Evolutionary conservation across 352 stramenopile genomes (phyloP).

Genomic region (Phytophthora agathidicida): DNA sequence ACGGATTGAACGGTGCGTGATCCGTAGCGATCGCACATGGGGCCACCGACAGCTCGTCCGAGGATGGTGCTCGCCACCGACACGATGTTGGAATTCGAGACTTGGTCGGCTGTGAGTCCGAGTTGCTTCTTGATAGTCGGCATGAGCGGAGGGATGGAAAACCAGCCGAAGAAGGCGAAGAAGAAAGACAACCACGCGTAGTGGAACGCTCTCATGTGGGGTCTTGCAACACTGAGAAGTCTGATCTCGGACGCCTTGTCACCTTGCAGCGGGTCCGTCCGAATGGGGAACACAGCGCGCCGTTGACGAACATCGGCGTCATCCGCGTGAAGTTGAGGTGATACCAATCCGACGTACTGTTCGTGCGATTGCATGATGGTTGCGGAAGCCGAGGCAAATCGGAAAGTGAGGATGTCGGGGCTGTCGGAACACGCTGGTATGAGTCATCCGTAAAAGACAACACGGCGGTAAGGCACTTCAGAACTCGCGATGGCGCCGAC

Average conservation of each 20-base stretch:
- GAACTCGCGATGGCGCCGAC: too few species aligned
- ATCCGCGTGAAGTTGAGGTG: slow-evolving; percentile 30
- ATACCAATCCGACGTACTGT: slow-evolving; percentile 22
- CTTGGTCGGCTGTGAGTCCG: slow-evolving; percentile 79
- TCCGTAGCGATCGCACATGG: slow-evolving; percentile 93
- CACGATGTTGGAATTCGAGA: slow-evolving; percentile 93
- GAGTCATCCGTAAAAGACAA: slow-evolving; percentile 15
- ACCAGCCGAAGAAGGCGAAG: slow-evolving; percentile 95
- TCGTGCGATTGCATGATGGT: slow-evolving; percentile 18
- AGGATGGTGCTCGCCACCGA: slow-evolving; percentile 91
- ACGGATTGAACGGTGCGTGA: slow-evolving; percentile 80
- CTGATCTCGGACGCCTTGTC: slow-evolving; percentile 42
- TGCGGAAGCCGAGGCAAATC: slow-evolving; percentile 12
- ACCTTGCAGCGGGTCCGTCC: slow-evolving; percentile 43
- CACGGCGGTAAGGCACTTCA: too few species aligned
- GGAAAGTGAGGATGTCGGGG: slow-evolving; percentile 24
- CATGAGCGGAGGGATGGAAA: slow-evolving; percentile 93
- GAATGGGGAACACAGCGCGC: slow-evolving; percentile 44
- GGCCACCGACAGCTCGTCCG: slow-evolving; percentile 89
- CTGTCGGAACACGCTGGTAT: not conserved
- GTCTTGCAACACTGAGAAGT: slow-evolving; percentile 38
- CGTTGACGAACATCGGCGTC: slow-evolving; percentile 46
- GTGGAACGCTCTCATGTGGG: slow-evolving; percentile 96
- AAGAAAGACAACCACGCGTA: slow-evolving; percentile 94
- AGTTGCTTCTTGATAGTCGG: slow-evolving; percentile 91